A percentile compares a stretch with the other conserved stretches of the same genome.
These are phyloP conservation scores for Neoarthrinium moseri DNA, from an alignment of 2,329 filamentous ascomycete species.

Conservation along the genomic window DNA sequence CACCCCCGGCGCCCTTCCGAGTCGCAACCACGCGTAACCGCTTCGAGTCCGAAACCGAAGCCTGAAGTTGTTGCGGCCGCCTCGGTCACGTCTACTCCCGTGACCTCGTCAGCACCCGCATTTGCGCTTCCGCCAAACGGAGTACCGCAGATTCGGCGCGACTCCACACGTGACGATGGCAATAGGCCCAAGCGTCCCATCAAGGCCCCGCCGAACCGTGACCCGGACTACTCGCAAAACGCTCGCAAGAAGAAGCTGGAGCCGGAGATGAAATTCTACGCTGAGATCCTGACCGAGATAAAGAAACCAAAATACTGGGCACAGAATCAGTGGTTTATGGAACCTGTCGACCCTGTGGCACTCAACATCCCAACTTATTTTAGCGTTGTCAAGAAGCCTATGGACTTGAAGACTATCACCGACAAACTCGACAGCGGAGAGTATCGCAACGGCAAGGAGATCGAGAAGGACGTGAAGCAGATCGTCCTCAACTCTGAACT, in stretches of 20 bases:
- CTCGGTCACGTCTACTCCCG: conserved; percentile 29
- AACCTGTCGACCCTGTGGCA: conserved; percentile 89
- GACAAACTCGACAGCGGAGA: conserved; percentile 74
- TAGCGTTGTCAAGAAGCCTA: conserved; percentile 91
- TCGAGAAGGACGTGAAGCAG: conserved; percentile 77
- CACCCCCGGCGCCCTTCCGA: conserved; percentile 26
- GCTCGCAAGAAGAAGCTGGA: conserved; percentile 91
- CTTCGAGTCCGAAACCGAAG: conserved; percentile 34
- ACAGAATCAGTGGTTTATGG: conserved; percentile 72
- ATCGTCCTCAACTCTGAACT: conserved; percentile 89
- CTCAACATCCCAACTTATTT: conserved; percentile 92
- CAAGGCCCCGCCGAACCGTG: conserved; percentile 84
- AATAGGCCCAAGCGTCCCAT: conserved; percentile 89
- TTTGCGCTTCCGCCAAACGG: conserved; percentile 79
- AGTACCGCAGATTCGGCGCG: conserved; percentile 78
- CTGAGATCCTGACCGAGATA: conserved; percentile 76
- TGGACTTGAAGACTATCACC: conserved; percentile 85
- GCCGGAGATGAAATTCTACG: conserved; percentile 86
- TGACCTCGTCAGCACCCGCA: conserved; percentile 49
- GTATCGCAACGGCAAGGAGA: conserved; percentile 80
- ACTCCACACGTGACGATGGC: conserved; percentile 74
- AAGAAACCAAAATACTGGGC: conserved; percentile 69
- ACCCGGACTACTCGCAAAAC: conserved; percentile 77
- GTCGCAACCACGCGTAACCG: conserved; percentile 13
- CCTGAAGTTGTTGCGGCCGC: conserved; percentile 21